These are phyloP conservation scores for Bruguiera parviflora DNA, from an alignment of 345 rosid genomes.

Conservation along the genomic window DNA sequence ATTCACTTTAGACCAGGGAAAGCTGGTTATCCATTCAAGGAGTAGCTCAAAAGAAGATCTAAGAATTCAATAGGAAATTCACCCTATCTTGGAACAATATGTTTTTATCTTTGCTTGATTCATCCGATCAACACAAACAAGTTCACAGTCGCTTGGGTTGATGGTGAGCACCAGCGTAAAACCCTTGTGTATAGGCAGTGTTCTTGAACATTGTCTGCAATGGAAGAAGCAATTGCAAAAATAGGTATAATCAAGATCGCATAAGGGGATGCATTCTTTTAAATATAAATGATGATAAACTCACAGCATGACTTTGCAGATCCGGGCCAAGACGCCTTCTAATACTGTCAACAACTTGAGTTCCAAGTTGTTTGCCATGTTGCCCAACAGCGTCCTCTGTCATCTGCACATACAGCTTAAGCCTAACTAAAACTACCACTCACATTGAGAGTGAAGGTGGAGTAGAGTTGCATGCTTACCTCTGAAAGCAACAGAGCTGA, in stretches of 20 bases:
- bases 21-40: too few species aligned
- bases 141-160: constrained; percentile 31
- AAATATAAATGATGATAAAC: constrained; percentile 16
- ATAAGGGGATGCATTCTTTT: neutral
- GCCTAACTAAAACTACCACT: neutral
- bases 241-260: constrained; percentile 8
- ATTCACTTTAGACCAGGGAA: too few species aligned
- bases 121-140: neutral
- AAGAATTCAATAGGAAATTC: too few species aligned
- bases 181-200: constrained; percentile 77
- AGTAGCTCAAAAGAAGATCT: too few species aligned
- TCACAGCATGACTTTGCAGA: constrained; percentile 59
- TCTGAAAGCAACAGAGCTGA: constrained; percentile 54
- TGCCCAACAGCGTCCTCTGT: constrained; percentile 38
- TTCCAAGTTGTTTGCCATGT: constrained; percentile 50
- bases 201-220: constrained; percentile 80
- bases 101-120: neutral
- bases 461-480: constrained; percentile 29
- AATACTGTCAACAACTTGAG: constrained; percentile 39
- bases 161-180: constrained; percentile 50
- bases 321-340: constrained; percentile 56
- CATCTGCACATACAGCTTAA: constrained; percentile 35
- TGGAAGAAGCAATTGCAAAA: neutral
- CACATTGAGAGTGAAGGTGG: constrained; percentile 2
- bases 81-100: too few species aligned